Evolutionary conservation across 2,329 filamentous ascomycete genomes (phyloP), one percentile per base, ranked within the genome.

Genomic region (Xylariaceae sp.): DNA sequence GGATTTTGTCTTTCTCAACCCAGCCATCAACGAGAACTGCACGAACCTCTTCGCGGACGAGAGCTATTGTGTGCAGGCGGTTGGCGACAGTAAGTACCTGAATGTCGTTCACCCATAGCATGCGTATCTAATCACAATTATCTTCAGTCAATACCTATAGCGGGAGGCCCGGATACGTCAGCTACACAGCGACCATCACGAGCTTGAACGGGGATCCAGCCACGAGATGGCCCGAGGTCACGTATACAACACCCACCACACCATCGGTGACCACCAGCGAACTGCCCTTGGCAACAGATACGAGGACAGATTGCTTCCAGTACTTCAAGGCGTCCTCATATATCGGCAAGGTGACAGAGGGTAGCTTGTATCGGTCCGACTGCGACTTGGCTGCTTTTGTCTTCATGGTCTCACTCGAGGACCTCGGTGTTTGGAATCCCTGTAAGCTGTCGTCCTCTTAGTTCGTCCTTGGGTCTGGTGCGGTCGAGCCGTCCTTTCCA

Each of bases 1-100:
- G 13, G 67, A 72, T 56, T 71, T 72, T 46, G 22, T 56, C 2
- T 66, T 70, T 49, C 57, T 72, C 5, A 72, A 71, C 56, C 55
- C 67, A 22, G 9, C 6, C 10, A 33, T 48, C 18, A 42, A 42
- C 39, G 39, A 31, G 28, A 48, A 48, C 17, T 48, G 38, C 39
- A 42, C 46, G 2, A 42, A 42, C 12, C 39, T 48, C 5, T 11
- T 48, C 3, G 38, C 46, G 6, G 39, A 48, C 3, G 38, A 48
- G 28, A 48, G 46, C 14, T 48, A 48, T n/a, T 47, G 46, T 22
- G 39, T 48, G n/a, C 39, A 48, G 17, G 46, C 46, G 16, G 46
- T 48, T 3, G 46, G 39, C 1, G 46, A 48, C 7, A 48, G 40
- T 14, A 42, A 49, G n/a, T n/a, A n/a, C n/a, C n/a, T n/a, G n/a